Percentiles rank a stretch among this genome's conserved stretches.
These are phyloP conservation scores for Pseudocercospora cruenta DNA, from an alignment of 2,329 filamentous ascomycete species.

Conservation along the genomic window DNA sequence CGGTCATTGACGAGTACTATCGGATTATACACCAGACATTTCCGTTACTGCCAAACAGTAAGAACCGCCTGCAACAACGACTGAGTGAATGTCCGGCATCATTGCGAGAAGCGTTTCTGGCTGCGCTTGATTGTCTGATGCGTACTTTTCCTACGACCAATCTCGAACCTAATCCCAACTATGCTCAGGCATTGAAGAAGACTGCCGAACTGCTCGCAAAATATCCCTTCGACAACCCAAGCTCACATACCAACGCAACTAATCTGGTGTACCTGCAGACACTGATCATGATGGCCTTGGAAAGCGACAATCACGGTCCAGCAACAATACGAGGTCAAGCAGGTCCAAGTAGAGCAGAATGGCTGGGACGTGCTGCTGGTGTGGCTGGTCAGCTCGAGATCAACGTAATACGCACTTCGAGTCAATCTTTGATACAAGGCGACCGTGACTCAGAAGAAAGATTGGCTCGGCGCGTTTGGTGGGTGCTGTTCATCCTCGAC, in stretches of 20 bases:
- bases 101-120: conserved; percentile 66
- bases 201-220: conserved; percentile 49
- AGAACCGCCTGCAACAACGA: conserved; percentile 58
- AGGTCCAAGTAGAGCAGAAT: conserved; percentile 54
- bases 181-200: conserved; percentile 44
- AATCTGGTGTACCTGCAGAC: conserved; percentile 66
- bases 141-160: conserved; percentile 54
- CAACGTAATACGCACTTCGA: conserved; percentile 51
- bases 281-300: conserved; percentile 67
- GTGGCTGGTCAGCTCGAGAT: conserved; percentile 68
- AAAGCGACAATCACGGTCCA: conserved; percentile 62
- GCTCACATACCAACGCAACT: conserved; percentile 45
- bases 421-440: conserved; percentile 47
- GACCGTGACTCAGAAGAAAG: conserved; percentile 66
- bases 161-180: conserved; percentile 40
- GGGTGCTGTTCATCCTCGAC: conserved; percentile 71
- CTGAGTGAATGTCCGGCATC: conserved; percentile 60
- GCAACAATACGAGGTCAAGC: conserved; percentile 50
- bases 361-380: conserved; percentile 68
- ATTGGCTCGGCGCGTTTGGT: conserved; percentile 69
- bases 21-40: conserved; percentile 67
- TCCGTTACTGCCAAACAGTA: conserved; percentile 65
- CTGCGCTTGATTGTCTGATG: conserved; percentile 64
- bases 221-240: conserved; percentile 50
- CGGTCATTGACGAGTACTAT: conserved; percentile 59